phyloP scores from a whole-genome alignment of 768 basidiomycete genomes.

The Trametes coccinea region DNA sequence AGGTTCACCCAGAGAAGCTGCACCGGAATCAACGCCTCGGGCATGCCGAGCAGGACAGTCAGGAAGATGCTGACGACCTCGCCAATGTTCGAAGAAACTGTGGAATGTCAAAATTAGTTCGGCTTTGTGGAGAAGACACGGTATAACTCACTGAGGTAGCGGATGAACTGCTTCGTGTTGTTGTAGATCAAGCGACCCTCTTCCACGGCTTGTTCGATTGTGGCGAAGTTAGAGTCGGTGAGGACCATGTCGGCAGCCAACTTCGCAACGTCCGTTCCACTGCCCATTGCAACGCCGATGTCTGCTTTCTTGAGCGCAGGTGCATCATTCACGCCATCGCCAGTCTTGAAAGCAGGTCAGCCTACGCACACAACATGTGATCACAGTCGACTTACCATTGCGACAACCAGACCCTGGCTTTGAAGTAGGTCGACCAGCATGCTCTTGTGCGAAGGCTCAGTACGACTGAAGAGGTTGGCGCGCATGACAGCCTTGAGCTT shows the following conservation, averaged over 20 bases:
- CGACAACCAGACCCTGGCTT: constrained; percentile 87
- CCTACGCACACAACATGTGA: constrained; percentile 4
- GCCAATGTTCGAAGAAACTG: constrained; percentile 94
- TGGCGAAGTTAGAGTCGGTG: constrained; percentile 95
- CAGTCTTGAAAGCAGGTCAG: constrained; percentile 57
- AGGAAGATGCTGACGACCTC: constrained; percentile 98
- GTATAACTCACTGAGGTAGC: constrained; percentile 81
- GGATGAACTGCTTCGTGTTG: constrained; percentile 99
- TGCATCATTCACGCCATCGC: constrained; percentile 98
- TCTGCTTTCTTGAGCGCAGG: constrained; percentile 96
- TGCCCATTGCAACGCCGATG: constrained; percentile 99
- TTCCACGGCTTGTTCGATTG: constrained; percentile 95
- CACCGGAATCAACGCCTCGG: constrained; percentile 97
- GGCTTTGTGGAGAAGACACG: not conserved
- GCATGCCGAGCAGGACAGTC: constrained; percentile 97
- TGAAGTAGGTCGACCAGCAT: constrained; percentile 94
- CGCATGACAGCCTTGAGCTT: constrained; percentile 85
- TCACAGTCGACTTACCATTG: constrained; percentile 64
- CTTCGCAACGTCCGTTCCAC: constrained; percentile 98
- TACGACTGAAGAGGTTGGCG: constrained; percentile 89
- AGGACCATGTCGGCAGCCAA: constrained; percentile 98
- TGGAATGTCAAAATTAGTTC: constrained; percentile 2
- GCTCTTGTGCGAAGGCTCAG: constrained; percentile 93
- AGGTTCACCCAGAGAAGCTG: constrained; percentile 99
- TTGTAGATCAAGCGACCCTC: constrained; percentile 98